Conservation (phyloP, 805 yeast species). For the Metschnikowia sp. region DNA sequence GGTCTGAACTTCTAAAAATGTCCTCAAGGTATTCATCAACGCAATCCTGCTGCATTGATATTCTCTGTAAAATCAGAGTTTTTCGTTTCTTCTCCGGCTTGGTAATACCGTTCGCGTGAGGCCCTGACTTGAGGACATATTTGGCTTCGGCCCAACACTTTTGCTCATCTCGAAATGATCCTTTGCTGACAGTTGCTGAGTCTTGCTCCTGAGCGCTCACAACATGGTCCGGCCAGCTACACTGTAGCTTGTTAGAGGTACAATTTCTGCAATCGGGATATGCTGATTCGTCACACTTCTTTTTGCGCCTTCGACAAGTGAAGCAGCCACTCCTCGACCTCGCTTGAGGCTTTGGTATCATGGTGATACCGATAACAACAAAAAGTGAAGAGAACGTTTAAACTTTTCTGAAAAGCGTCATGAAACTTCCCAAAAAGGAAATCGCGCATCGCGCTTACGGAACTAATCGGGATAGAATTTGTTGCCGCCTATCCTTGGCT, state of each 20-base stretch:
- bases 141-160: too few relatives aligned
- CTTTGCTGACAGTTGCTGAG: neutral
- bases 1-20: neutral
- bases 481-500: too few relatives aligned
- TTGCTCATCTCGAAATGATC: too few relatives aligned
- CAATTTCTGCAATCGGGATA: constrained; percentile 17
- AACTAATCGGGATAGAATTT: neutral
- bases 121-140: too few relatives aligned
- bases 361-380: neutral
- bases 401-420: too few relatives aligned
- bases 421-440: constrained; percentile 11
- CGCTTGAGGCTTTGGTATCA: neutral
- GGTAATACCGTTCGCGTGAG: neutral
- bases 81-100: constrained; percentile 11
- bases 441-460: constrained; percentile 17
- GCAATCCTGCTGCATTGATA: constrained; percentile 40
- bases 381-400: too few relatives aligned
- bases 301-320: constrained; percentile 60
- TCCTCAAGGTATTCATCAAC: constrained; percentile 21
- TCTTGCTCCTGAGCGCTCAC: neutral
- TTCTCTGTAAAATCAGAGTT: constrained; percentile 24
- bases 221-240: constrained; percentile 17
- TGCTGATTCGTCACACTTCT: constrained; percentile 53
- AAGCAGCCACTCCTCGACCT: constrained; percentile 23
- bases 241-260: constrained; percentile 9